Conservation (phyloP, 768 basidiomycete genomes). For the Suillus luteus region DNA sequence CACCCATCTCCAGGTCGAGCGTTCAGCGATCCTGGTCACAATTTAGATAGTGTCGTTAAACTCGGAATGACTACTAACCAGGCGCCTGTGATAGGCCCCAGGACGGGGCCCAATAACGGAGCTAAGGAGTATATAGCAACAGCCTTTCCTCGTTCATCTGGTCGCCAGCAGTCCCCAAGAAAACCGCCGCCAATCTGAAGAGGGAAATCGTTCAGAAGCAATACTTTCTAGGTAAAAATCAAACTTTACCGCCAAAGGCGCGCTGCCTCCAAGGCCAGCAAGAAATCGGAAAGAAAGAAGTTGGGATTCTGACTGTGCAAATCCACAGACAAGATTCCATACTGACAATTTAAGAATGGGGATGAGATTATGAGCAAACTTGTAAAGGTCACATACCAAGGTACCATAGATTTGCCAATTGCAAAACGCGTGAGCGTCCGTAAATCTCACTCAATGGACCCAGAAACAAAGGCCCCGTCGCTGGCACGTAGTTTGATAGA, state of each 20-base stretch:
- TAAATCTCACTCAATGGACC: slow-evolving; percentile 74
- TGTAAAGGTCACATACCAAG: slow-evolving; percentile 43
- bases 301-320: slow-evolving; percentile 57
- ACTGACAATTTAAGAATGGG: slow-evolving; percentile 29
- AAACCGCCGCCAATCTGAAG: slow-evolving; percentile 64
- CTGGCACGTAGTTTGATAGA: slow-evolving; percentile 2
- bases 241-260: slow-evolving; percentile 51
- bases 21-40: slow-evolving; percentile 50
- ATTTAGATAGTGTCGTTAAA: not conserved
- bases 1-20: slow-evolving; percentile 73
- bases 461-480: slow-evolving; percentile 38
- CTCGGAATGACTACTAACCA: slow-evolving; percentile 38
- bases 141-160: slow-evolving; percentile 66
- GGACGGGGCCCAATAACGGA: slow-evolving; percentile 65
- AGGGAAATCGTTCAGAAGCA: not conserved
- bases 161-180: slow-evolving; percentile 58
- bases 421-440: slow-evolving; percentile 65
- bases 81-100: slow-evolving; percentile 63
- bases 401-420: slow-evolving; percentile 63
- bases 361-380: not conserved
- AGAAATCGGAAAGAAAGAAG: slow-evolving; percentile 71
- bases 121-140: slow-evolving; percentile 65
- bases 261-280: slow-evolving; percentile 72
- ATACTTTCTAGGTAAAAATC: not conserved
- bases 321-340: slow-evolving; percentile 67